Evolutionary conservation across 2,329 filamentous ascomycete species (phyloP), one percentile per base, ranked within the genome.

Genomic region (Fusarium napiforme): DNA sequence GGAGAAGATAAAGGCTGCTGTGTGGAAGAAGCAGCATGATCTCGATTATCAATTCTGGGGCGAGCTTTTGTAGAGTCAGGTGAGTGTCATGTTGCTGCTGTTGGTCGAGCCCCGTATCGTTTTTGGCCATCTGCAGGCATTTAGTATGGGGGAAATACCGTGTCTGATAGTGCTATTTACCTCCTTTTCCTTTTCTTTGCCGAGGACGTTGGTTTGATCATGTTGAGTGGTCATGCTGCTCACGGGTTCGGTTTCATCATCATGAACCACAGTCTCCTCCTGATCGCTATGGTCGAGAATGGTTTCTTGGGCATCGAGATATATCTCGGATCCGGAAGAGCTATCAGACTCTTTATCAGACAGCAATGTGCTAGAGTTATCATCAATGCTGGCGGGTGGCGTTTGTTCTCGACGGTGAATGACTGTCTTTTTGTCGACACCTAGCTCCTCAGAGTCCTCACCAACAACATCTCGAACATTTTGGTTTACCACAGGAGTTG

Each of bases 11-110:
- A 4, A 69, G 26, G 16, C 42, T 30, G 39, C 59, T 60, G 2
- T 69, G 59, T 5, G 64, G 43, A 26, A 69, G 65, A 46, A 36
- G 23, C 9, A 26, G 19, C 59, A 64, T 55, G 32, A 69, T 69
- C 21, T 69, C 21, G 16, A 69, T 39, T 11, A 70, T 19, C 11
- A 70, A 3, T 37, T 70, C 67, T 12, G 58, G 16, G 9, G 26
- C 45, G 43, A 56, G 30, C 5, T n/a, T 52, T 37, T 47, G 30
- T 16, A 59, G 30, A 8, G 42, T 12, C 8, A 3, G 4, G 19
- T 19, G 23, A 5, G 23, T 10, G 5, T 28, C 18, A 8, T 28
- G n/a, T 14, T 49, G 28, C 28, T 19, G 21, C 39, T 45, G n/a
- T 4, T 57, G 53, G 5, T 36, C n/a, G 18, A 26, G 32, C 32